These are phyloP conservation scores for Diversispora epigaea DNA, from an alignment of 192 early-diverging fungal genomes.

Conservation along the genomic window DNA sequence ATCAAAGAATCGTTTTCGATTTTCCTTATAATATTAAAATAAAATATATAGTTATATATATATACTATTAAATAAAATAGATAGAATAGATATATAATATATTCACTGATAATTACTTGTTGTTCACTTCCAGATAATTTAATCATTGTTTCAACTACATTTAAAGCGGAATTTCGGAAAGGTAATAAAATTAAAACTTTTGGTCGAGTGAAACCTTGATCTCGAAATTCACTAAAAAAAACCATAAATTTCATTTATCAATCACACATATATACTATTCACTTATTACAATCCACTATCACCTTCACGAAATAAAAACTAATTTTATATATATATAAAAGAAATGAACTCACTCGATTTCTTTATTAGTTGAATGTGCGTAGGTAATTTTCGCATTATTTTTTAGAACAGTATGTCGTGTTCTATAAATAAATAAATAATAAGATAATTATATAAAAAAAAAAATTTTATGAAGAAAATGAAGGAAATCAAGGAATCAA, in stretches of 20 bases:
- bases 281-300: slow-evolving; percentile 33
- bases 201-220: slow-evolving; percentile 95
- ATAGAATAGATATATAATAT: background rate
- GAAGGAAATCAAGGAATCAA: too few relatives aligned
- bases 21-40: slow-evolving; percentile 50
- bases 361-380: slow-evolving; percentile 55
- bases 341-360: slow-evolving; percentile 42
- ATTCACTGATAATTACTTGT: slow-evolving; percentile 42
- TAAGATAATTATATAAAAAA: background rate
- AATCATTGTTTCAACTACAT: slow-evolving; percentile 75
- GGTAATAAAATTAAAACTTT: slow-evolving; percentile 89
- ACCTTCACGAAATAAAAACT: too few relatives aligned
- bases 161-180: slow-evolving; percentile 79
- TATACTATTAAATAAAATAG: background rate
- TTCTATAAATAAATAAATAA: slow-evolving; percentile 35
- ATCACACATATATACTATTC: background rate
- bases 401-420: slow-evolving; percentile 71
- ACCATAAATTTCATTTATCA: background rate
- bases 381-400: slow-evolving; percentile 75
- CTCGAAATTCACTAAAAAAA: slow-evolving; percentile 70
- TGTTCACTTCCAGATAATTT: slow-evolving; percentile 78
- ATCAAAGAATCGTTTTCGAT: slow-evolving; percentile 80
- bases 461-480: too few relatives aligned
- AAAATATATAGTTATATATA: background rate
- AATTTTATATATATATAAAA: background rate